Conservation (phyloP, 2,329 filamentous ascomycete species). For the Colletotrichum liriopes region DNA sequence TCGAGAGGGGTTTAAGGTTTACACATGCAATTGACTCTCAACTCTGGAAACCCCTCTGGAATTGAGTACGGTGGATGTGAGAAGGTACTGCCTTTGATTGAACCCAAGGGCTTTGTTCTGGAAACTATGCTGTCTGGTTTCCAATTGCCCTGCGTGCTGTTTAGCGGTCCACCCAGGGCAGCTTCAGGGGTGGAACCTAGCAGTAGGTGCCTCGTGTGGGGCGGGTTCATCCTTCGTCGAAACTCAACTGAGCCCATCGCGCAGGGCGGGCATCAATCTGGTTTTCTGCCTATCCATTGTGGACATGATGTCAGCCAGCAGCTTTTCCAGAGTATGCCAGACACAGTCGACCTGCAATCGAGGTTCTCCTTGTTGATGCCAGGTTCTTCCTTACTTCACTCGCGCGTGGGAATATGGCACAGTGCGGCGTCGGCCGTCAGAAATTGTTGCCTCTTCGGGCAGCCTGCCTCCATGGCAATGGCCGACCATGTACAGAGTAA, state of each 20-base stretch:
- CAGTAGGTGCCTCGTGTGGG: not conserved
- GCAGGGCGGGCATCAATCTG: not conserved
- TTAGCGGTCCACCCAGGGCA: not conserved
- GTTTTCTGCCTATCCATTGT: not conserved
- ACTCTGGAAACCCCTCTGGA: conserved; percentile 3
- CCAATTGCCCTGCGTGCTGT: not conserved
- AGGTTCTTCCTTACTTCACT: not conserved
- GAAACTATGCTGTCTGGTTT: not conserved
- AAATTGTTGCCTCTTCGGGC: not conserved
- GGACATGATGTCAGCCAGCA: not conserved
- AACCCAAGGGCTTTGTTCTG: not conserved
- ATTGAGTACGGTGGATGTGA: not conserved
- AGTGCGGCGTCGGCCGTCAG: not conserved
- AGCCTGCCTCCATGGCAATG: not conserved
- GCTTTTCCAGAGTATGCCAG: not conserved
- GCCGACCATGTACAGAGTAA: not conserved
- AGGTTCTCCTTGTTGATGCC: not conserved
- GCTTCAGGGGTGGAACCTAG: not conserved
- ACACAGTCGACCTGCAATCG: not conserved
- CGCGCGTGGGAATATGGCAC: not conserved
- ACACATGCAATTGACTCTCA: not conserved
- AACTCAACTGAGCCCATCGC: not conserved
- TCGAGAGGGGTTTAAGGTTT: conserved; percentile 10
- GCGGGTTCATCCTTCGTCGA: not conserved
- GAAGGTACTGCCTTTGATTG: not conserved